Conservation (phyloP, 176 grass and related monocot species). For the Otatea glauca region DNA sequence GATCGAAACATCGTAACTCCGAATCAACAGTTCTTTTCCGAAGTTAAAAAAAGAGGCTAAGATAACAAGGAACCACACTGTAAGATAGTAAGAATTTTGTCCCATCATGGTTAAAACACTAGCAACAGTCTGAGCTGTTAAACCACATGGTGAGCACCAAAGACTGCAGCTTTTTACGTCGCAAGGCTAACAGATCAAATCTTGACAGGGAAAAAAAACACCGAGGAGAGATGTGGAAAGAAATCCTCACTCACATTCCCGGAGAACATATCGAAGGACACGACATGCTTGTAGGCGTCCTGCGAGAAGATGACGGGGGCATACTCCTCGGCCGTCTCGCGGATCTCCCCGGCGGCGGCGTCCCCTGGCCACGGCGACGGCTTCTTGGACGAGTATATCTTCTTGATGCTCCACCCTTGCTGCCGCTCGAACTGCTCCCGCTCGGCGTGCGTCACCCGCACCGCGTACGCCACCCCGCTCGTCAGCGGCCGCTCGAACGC, state of each 20-base stretch:
- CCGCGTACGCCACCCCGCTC: slow-evolving; percentile 96
- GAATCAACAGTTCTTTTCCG: not conserved
- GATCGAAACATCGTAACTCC: slow-evolving; percentile 3
- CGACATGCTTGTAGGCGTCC: no score
- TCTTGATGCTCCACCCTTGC: slow-evolving; percentile 95
- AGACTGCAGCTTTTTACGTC: no score
- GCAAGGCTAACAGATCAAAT: no score
- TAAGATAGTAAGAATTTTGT: not conserved
- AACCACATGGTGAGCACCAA: slow-evolving; percentile 5
- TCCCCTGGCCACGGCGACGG: slow-evolving; percentile 56
- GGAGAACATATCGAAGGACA: no score
- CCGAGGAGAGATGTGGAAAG: no score
- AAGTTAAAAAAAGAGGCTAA: not conserved
- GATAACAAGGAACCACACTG: not conserved
- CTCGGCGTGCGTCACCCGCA: slow-evolving; percentile 74
- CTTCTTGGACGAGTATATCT: slow-evolving; percentile 82
- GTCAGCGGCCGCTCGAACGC: slow-evolving; percentile 97
- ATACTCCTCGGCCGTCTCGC: slow-evolving; percentile 71
- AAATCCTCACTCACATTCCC: no score
- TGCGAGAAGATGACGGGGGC: slow-evolving; percentile 42
- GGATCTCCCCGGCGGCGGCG: slow-evolving; percentile 53
- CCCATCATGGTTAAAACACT: slow-evolving; percentile 14
- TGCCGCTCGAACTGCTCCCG: slow-evolving; percentile 84
- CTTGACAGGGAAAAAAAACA: no score
- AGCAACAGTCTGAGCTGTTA: slow-evolving; percentile 61